Evolutionary conservation across 345 rosid genomes (phyloP), one percentile per base, ranked within the genome.

Genomic region (Eucalyptus fibrosa): DNA sequence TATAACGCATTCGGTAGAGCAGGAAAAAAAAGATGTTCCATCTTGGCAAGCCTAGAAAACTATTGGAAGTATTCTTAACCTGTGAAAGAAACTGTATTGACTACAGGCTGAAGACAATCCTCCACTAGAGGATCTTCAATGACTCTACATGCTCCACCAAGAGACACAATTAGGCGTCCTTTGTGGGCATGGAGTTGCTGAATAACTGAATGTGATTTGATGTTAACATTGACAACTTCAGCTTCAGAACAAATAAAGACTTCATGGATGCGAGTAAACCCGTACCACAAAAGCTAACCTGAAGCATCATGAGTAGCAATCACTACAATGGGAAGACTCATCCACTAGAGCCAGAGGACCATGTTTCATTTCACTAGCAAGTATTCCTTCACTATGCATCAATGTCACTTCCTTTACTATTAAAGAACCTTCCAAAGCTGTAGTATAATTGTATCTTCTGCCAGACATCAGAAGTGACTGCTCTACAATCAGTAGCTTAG

Each of bases 151-250:
- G 97, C 92, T 88, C 93, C 96, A 7, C 96, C 95, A 12, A 97
- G 95, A 87, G 95, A 95, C 11, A 95, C 98, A 89, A 97, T 95
- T 28, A 97, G 72, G 88, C 98, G 96, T 51, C 99, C 99, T 93
- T 93, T 97, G 32, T 98, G 98, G 56, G 98, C 98, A 89, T 96
- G 97, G 77, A 97, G 99, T 88, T 97, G 99, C 93, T 97, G 98
- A 90, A 97, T 97, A 87, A 97, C 98, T 11, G 98, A 97, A 60
- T 97, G 97, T 91, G 95, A 98, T 93, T 96, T 97, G 92, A 96
- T 97, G 98, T 90, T 32, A 86, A 56, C 86, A 89, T 69, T 50
- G 53, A 50, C 53, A 50, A 16, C 53, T 50, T 50, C 19, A 50
- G 19, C 19, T 50, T 50, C 3, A 50, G 19, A 50, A 50, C 53